These are phyloP conservation scores for Gossypium trilobum DNA, from an alignment of 441 rosid species.

Conservation along the genomic window DNA sequence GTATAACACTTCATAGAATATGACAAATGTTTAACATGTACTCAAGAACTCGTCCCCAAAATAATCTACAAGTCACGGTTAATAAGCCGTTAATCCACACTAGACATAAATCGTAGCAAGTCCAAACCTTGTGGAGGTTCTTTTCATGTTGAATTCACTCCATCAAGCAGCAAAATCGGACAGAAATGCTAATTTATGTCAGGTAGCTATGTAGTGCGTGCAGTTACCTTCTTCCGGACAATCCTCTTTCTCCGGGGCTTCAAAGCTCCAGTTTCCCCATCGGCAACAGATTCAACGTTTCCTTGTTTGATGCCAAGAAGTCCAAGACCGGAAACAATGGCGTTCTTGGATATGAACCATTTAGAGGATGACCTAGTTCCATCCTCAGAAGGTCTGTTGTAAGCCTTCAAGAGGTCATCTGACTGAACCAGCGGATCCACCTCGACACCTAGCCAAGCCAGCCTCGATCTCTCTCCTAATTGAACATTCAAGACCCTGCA, in stretches of 20 bases:
- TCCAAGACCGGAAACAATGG: conserved; percentile 67
- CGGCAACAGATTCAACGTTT: conserved; percentile 24
- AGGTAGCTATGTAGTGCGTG: conserved; percentile 31
- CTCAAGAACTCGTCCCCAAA: conserved; percentile 6
- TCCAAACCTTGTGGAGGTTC: not conserved
- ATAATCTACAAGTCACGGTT: not conserved
- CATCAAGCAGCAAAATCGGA: conserved; percentile 32
- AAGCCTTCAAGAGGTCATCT: conserved; percentile 58
- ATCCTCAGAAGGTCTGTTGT: conserved; percentile 50
- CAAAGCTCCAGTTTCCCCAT: conserved; percentile 44
- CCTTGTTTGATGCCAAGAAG: conserved; percentile 76
- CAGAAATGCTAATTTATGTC: not conserved
- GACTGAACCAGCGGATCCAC: conserved; percentile 82
- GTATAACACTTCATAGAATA: not conserved
- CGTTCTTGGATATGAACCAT: conserved; percentile 81
- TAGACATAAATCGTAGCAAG: not conserved
- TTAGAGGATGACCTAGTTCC: conserved; percentile 38
- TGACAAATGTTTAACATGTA: conserved; percentile 11
- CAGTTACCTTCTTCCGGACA: conserved; percentile 72
- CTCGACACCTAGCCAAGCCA: conserved; percentile 83
- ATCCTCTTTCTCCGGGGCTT: conserved; percentile 73
- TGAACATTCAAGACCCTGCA: conserved; percentile 70
- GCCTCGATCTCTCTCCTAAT: conserved; percentile 63
- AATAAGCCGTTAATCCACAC: not conserved
- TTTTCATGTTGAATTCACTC: not conserved